A percentile compares a stretch with the other conserved stretches of the same genome.
Conservation (phyloP, 169 alveolate species). For the Besnoitia besnoiti region DNA sequence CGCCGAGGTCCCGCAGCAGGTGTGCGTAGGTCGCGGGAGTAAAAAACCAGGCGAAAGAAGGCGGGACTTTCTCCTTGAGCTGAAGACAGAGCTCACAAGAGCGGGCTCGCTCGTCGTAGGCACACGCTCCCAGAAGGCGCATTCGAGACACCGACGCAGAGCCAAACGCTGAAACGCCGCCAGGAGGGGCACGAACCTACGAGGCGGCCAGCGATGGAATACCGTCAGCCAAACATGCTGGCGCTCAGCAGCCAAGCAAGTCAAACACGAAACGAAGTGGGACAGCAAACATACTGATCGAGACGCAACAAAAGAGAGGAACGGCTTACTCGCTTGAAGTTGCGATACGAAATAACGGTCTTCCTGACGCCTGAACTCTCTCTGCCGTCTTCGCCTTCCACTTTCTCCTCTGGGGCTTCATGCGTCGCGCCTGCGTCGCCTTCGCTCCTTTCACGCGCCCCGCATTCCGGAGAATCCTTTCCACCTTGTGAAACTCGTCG, state of each 20-base stretch:
- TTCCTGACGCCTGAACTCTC: not conserved
- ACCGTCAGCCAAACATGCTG: too few relatives aligned
- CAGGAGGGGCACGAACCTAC: not conserved
- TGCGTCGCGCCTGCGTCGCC: not conserved
- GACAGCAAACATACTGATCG: too few relatives aligned
- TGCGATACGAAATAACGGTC: slow-evolving; percentile 19
- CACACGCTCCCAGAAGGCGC: not conserved
- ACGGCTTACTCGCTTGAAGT: slow-evolving; percentile 4
- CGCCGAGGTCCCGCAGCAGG: slow-evolving; percentile 12
- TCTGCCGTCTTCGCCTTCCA: not conserved
- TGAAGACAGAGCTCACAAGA: not conserved
- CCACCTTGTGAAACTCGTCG: too few relatives aligned
- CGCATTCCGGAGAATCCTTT: too few relatives aligned
- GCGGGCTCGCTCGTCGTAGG: not conserved
- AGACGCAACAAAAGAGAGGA: not conserved
- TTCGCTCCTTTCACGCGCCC: not conserved
- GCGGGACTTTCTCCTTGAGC: not conserved
- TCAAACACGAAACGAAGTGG: too few relatives aligned
- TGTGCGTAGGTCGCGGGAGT: not conserved
- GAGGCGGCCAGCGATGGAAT: not conserved
- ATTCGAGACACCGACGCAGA: not conserved
- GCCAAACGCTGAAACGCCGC: not conserved
- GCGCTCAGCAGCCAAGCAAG: too few relatives aligned
- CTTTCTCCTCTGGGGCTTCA: not conserved
- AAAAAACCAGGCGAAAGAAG: slow-evolving; percentile 4